Base-by-base conservation (phyloP, 139 green algal genomes). In the Coccomyxa sp. region DNA sequence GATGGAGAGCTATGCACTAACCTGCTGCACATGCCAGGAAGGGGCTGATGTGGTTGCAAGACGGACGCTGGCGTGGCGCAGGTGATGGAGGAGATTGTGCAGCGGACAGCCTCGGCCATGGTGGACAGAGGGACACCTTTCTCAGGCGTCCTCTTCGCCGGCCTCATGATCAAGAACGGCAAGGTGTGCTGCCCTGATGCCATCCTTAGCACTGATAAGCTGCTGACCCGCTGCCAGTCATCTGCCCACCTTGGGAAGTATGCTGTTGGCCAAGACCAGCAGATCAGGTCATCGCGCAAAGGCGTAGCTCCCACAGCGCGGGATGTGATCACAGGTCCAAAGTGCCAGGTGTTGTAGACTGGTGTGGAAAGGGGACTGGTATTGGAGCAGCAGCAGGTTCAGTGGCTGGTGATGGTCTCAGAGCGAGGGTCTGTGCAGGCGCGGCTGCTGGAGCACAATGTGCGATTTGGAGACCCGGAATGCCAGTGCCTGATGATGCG, bases 391-490 rank as follows among this genome's bases (percentile, higher is more conserved):
- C n/a, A n/a, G n/a, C n/a, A n/a, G n/a, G n/a, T n/a, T n/a, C n/a
- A n/a, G n/a, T n/a, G n/a, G n/a, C n/a, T n/a, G n/a, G n/a, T n/a
- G n/a, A n/a, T n/a, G n/a, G n/a, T n/a, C n/a, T n/a, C n/a, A n/a
- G n/a, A n/a, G 5, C 5, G 50, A 22, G 22, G 50, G 22, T 64
- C 50, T 64, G 50, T 69, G 64, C 82, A 94, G 87, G 88, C 88
- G 35, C 97, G 96, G 87, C 86, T 99, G 73, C 83, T 99, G 74
- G 96, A 99, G 90, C 93, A 97, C 91, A 99, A 99, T 83, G 94
- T 98, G 33, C 86, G 96, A 0, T 99, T 99, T 82, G 96, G 96
- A 8, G 96, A 99, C 87, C 96, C 96, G 27, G 96, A 99, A 89
- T 98, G 95, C 88, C 94, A 99, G 87, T 87, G 82, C 4, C 88